Evolutionary conservation across 1,284 basidiomycete species (phyloP), one percentile per base, ranked within the genome.

Genomic region (Crepidotus sp.): DNA sequence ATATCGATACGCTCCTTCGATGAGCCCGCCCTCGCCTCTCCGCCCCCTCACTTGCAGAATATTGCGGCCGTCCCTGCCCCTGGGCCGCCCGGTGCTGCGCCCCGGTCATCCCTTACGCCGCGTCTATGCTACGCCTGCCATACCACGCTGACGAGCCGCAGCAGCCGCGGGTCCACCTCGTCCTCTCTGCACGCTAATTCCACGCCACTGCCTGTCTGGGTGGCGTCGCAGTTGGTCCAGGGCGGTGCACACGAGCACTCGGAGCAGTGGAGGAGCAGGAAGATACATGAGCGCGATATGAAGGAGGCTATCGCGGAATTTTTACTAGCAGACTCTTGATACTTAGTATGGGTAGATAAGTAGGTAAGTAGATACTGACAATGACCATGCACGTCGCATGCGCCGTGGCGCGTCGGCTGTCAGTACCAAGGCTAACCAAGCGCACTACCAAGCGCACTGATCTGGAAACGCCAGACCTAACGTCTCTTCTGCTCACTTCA

Each of bases 81-180:
- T 7, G n/a, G n/a, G n/a, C 19, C 6, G 9, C 15, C 22, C 10
- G 41, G 33, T 2, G 22, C 17, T 8, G 19, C 21, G 17, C 13
- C 47, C 18, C 22, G 46, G 9, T 52, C 49, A 10, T 66, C 67
- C 6, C 65, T 85, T 18, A 68, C 74, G 1, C 61, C 67, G 0
- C 56, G 66, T 24, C 67, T 90, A 1, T 90, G 86, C 57, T 89
- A 90, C 58, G 70, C 77, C 7, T 90, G 86, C 55, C 73, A 82
- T 48, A 82, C 83, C 4, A 80, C 75, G 0, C 63, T 88, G 31
- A 82, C 80, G 0, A 82, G 81, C 56, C 68, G 70, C 50, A 76
- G 71, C 52, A 78, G 70, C 55, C 70, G 75, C 14, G 62, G 66
- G 11, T 59, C 57, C 8, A 52, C 56, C 13, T 27, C 46, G n/a